A percentile compares a stretch with the other conserved stretches of the same genome.
Evolutionary conservation across 805 yeast genomes (phyloP).

Genomic region (Yarrowia hollandica): DNA sequence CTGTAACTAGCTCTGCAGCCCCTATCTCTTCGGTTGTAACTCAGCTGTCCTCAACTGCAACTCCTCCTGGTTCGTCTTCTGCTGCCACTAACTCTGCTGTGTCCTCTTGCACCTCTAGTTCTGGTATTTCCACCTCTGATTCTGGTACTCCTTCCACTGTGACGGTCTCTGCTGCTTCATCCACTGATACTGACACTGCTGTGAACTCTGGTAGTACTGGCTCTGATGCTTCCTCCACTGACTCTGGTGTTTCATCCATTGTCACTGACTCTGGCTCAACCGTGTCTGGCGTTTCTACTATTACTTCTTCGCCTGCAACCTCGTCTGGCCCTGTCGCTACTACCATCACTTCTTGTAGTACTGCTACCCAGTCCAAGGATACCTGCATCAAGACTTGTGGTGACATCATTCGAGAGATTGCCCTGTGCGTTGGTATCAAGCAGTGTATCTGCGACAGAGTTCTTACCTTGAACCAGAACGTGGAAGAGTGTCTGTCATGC

Average conservation of each 20-base stretch:
- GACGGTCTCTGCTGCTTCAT: not conserved
- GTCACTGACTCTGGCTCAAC: no score
- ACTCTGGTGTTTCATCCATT: not conserved
- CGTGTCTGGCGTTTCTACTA: no score
- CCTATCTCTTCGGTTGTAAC: not conserved
- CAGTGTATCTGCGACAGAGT: conserved; percentile 11
- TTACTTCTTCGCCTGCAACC: not conserved
- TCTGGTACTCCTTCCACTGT: not conserved
- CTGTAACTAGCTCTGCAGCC: not conserved
- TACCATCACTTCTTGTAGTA: conserved; percentile 2
- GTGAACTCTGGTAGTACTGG: no score
- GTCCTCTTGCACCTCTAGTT: no score
- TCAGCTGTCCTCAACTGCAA: no score
- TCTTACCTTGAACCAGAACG: not conserved
- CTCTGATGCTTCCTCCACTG: not conserved
- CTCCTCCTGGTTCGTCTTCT: not conserved
- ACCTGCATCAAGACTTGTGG: not conserved
- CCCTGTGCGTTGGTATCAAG: conserved; percentile 1
- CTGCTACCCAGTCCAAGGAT: conserved; percentile 1
- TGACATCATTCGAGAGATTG: conserved; percentile 16
- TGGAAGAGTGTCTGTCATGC: not conserved
- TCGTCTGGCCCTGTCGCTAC: not conserved
- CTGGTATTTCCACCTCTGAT: not conserved
- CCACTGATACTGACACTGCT: no score
- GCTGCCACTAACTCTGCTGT: not conserved